These are phyloP conservation scores for Vanrija sp. DNA, from an alignment of 1,284 basidiomycete genomes.

Conservation along the genomic window DNA sequence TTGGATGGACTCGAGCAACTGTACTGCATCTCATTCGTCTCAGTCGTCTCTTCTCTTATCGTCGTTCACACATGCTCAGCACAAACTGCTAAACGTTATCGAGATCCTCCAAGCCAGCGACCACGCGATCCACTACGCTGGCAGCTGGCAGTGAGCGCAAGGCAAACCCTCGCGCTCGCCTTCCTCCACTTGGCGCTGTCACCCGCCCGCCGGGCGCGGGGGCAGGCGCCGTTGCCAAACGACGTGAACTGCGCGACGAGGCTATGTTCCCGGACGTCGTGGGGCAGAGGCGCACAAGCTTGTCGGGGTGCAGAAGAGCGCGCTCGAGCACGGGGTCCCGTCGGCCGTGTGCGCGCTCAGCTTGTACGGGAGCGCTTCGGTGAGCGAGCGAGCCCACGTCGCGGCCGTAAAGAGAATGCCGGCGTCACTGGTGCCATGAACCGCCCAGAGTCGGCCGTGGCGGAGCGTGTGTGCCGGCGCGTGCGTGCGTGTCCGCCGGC, in stretches of 20 bases:
- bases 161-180: too few species aligned
- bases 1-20: too few species aligned
- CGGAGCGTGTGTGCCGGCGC: slow-evolving; percentile 38
- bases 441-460: slow-evolving; percentile 45
- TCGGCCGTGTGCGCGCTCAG: background rate
- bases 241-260: slow-evolving; percentile 48
- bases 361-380: slow-evolving; percentile 27
- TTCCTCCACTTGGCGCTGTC: too few species aligned
- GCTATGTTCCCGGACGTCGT: slow-evolving; percentile 16
- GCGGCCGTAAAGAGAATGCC: slow-evolving; percentile 49
- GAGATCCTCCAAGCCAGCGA: too few species aligned
- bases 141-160: too few species aligned
- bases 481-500: too few species aligned
- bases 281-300: slow-evolving; percentile 9
- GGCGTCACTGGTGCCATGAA: slow-evolving; percentile 46
- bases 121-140: too few species aligned
- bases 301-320: background rate
- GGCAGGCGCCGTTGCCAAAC: slow-evolving; percentile 28
- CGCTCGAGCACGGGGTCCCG: background rate
- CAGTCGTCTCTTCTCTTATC: too few species aligned
- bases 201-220: too few species aligned
- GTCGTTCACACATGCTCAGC: too few species aligned
- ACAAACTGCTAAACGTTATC: too few species aligned
- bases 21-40: too few species aligned
- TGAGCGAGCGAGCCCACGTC: slow-evolving; percentile 14